phyloP scores from a whole-genome alignment of 108 stramenopile species.

The Skeletonema tropicum region DNA sequence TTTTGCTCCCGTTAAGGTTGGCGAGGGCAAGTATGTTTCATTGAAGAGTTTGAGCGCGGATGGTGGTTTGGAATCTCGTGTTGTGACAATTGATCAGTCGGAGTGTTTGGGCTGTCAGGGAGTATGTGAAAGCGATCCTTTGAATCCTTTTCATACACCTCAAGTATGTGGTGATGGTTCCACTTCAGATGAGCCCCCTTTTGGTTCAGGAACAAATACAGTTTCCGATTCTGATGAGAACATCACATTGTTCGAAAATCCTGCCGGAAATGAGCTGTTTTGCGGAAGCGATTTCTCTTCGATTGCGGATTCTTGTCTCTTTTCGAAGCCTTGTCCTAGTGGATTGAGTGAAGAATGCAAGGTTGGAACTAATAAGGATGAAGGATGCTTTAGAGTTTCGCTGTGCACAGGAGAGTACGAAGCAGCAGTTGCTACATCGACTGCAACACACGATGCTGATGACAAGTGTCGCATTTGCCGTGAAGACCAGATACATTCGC shows the following conservation, averaged over 20 bases:
- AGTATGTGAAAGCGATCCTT: neutral
- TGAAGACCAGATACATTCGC: neutral
- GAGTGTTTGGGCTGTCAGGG: neutral
- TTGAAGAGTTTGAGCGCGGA: conserved; percentile 7
- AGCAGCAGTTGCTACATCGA: neutral
- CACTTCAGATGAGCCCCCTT: neutral
- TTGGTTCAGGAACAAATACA: too few relatives aligned
- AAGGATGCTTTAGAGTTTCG: neutral
- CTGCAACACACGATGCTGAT: neutral
- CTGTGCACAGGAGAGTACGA: neutral
- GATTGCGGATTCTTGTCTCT: neutral
- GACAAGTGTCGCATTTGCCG: neutral
- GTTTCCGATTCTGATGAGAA: neutral
- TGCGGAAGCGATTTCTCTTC: neutral
- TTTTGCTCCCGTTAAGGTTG: conserved; percentile 1
- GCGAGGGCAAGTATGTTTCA: conserved; percentile 1
- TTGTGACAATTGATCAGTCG: neutral
- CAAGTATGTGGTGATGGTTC: neutral
- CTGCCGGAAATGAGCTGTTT: neutral
- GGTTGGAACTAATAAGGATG: neutral
- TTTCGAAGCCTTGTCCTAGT: neutral
- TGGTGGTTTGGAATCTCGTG: conserved; percentile 14
- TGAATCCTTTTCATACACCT: neutral
- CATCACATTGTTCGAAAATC: neutral
- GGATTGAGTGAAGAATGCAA: neutral